Evolutionary conservation across 2,329 filamentous ascomycete genomes (phyloP), one percentile per base, ranked within the genome.

Genomic region (Fusarium subtropicale): DNA sequence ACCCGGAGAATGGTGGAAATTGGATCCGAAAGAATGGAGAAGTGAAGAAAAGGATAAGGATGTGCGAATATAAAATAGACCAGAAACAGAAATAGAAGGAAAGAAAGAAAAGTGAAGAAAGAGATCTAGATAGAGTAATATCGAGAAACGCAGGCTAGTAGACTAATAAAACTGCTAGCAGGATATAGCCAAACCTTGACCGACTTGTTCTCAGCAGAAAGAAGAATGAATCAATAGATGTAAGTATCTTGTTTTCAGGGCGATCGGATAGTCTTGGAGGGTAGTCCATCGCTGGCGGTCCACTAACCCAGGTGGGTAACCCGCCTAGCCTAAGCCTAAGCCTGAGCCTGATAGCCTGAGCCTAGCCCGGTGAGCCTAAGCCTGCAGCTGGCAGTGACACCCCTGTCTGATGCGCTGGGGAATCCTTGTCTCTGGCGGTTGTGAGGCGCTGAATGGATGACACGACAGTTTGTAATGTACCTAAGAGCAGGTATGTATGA

Each of bases 391-490:
- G 34, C 30, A 52, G 22, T 36, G 20, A 41, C 16, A 26, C 34
- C 48, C 48, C 47, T 39, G 56, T 45, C 59, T 31, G 56, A 24
- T 57, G 44, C 60, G 66, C 75, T 70, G 73, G 75, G 73, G 72
- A 74, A 74, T 67, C 74, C 75, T 69, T 76, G 75, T 72, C 64
- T 66, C 26, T 38, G 30, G 38, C 26, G 36, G 47, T 50, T 51
- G 64, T 68, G 65, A 69, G 66, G 66, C 66, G 66, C 61, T 66
- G 64, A 46, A 31, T 16, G 36, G 45, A 63, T 59, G 65, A 72
- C 73, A 74, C 66, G 68, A 70, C 68, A 39, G 30, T 41, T 24
- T 52, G 48, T 52, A 41, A 39, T 39, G 36, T 20, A 20, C 36
- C 36, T 39, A 39, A 39, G n/a, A 39, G 16, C 18, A 36, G 11